These are phyloP conservation scores for Hordeum vulgare DNA, from an alignment of 176 grass and related monocot genomes.

Conservation along the genomic window DNA sequence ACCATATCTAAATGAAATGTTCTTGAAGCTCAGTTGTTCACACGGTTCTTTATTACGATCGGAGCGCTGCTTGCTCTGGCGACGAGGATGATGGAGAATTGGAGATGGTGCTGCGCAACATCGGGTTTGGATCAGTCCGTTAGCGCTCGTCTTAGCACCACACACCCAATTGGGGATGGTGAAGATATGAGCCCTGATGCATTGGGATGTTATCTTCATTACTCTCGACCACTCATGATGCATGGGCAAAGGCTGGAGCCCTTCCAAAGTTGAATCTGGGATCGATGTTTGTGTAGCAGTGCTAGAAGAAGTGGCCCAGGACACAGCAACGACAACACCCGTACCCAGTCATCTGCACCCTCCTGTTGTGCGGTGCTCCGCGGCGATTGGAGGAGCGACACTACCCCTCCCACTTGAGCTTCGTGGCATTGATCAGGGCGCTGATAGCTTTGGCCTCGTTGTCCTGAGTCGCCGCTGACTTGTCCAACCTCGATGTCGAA, in stretches of 20 bases:
- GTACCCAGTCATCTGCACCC: constrained; percentile 10
- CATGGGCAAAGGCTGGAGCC: background rate
- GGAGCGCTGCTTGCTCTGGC: too few species aligned
- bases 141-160: background rate
- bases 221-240: background rate
- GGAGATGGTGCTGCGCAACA: too few species aligned
- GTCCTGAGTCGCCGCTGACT: background rate
- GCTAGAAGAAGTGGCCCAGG: constrained; percentile 28
- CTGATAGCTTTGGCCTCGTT: constrained; percentile 10
- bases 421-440: constrained; percentile 6
- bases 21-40: background rate
- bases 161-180: background rate
- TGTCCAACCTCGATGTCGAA: background rate
- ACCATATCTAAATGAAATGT: background rate
- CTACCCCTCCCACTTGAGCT: background rate
- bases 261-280: background rate
- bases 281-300: constrained; percentile 22
- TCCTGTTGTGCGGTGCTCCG: background rate
- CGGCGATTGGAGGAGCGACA: background rate
- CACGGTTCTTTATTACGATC: background rate
- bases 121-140: too few species aligned
- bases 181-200: background rate
- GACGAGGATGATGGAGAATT: too few species aligned
- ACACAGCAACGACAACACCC: constrained; percentile 24
- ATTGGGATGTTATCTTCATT: background rate